Percentiles rank a stretch among this genome's conserved stretches.
These are phyloP conservation scores for Colletotrichum plurivorum DNA, from an alignment of 2,329 filamentous ascomycete species.

Conservation along the genomic window DNA sequence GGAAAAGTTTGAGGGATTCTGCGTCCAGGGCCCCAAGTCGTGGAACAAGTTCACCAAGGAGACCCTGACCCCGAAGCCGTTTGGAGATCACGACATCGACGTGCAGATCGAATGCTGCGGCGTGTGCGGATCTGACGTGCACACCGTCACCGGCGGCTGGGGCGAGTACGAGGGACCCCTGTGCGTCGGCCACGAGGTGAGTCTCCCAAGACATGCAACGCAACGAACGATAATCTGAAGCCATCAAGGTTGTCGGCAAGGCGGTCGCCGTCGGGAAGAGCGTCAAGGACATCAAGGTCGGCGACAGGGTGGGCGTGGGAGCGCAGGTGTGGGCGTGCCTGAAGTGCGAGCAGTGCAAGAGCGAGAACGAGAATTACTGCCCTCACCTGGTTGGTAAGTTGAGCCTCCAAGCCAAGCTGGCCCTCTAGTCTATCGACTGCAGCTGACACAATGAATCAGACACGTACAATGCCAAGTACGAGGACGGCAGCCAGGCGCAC, in stretches of 20 bases:
- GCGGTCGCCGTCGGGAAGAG: constrained; percentile 62
- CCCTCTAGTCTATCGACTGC: neutral
- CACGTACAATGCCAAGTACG: constrained; percentile 72
- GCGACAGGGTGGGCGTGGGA: constrained; percentile 76
- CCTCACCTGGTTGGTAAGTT: constrained; percentile 57
- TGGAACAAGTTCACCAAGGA: constrained; percentile 58
- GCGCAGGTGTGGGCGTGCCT: constrained; percentile 73
- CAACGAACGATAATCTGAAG: neutral
- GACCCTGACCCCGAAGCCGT: constrained; percentile 55
- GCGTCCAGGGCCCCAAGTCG: constrained; percentile 56
- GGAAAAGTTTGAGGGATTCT: constrained; percentile 60
- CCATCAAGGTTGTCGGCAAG: constrained; percentile 64
- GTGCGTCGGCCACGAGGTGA: constrained; percentile 69
- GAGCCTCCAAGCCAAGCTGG: fast-evolving
- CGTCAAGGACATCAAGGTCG: constrained; percentile 66
- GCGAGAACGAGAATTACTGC: constrained; percentile 66
- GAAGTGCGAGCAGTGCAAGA: constrained; percentile 62
- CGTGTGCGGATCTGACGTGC: constrained; percentile 73
- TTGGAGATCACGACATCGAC: constrained; percentile 61
- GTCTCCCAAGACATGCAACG: neutral
- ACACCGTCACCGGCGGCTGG: constrained; percentile 71
- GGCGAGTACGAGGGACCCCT: constrained; percentile 62
- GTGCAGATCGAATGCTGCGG: constrained; percentile 80
- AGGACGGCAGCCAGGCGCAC: constrained; percentile 71
- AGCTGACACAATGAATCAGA: constrained; percentile 43